Percentiles rank a stretch among this genome's conserved stretches.
Evolutionary conservation across 306 rosid genomes (phyloP).

Genomic region (Vigna nakashimae): DNA sequence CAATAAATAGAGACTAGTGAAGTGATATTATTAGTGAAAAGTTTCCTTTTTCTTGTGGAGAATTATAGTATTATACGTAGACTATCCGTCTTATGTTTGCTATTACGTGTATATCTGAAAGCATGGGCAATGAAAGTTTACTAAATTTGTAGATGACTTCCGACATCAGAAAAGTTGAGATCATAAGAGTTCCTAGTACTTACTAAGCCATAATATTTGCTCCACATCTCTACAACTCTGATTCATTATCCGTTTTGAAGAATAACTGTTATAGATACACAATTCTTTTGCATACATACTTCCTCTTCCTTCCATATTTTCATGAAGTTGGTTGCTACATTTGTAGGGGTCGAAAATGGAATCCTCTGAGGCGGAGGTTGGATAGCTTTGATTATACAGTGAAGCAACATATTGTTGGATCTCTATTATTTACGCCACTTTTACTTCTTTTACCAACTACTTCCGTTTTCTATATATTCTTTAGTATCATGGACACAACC

Average conservation of each 20-base stretch:
- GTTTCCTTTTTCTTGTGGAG: too few species aligned
- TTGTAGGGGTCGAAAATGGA: conserved; percentile 94
- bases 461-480: conserved; percentile 89
- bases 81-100: too few species aligned
- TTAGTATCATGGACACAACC: conserved; percentile 71
- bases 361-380: conserved; percentile 92
- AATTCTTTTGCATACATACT: conserved; percentile 16
- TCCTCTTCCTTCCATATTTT: conserved; percentile 39
- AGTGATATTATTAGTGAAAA: too few species aligned
- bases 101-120: too few species aligned
- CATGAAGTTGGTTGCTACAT: conserved; percentile 38
- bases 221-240: conserved; percentile 36
- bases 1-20: too few species aligned
- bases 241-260: conserved; percentile 33
- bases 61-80: too few species aligned
- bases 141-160: conserved; percentile 10
- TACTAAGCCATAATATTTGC: conserved; percentile 29
- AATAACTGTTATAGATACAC: conserved; percentile 23
- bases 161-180: conserved; percentile 23
- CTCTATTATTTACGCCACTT: conserved; percentile 83
- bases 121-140: conserved; percentile 25
- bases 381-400: conserved; percentile 92
- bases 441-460: conserved; percentile 88
- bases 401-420: conserved; percentile 93
- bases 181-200: conserved; percentile 31